A percentile compares a stretch with the other conserved stretches of the same genome.
These are phyloP conservation scores for Jatropha multifida DNA, from an alignment of 441 rosid species.

Conservation along the genomic window DNA sequence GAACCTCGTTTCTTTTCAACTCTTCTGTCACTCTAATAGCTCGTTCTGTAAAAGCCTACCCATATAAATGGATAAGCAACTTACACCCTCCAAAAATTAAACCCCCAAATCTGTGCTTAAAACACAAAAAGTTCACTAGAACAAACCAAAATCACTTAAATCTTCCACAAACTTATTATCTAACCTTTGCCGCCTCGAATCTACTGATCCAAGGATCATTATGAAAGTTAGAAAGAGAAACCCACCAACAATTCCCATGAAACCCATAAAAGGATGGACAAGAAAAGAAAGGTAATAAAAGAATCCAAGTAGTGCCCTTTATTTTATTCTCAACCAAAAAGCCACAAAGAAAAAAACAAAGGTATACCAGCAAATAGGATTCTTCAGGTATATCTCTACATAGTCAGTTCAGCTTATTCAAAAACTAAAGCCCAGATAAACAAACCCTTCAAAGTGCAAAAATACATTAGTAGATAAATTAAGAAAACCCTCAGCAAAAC, in stretches of 20 bases:
- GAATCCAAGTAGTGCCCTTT: slow-evolving; percentile 18
- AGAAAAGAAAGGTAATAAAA: slow-evolving; percentile 12
- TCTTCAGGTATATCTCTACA: background rate
- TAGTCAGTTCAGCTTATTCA: background rate
- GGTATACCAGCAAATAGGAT: slow-evolving; percentile 29
- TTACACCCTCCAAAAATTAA: slow-evolving; percentile 20
- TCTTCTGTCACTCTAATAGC: slow-evolving; percentile 20
- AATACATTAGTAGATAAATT: background rate
- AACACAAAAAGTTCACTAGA: background rate
- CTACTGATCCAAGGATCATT: slow-evolving; percentile 39
- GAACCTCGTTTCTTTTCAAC: slow-evolving; percentile 18
- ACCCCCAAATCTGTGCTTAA: slow-evolving; percentile 15
- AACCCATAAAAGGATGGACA: background rate
- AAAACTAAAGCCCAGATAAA: background rate
- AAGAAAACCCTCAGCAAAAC: background rate
- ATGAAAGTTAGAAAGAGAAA: slow-evolving; percentile 24
- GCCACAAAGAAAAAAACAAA: slow-evolving; percentile 26
- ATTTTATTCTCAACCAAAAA: slow-evolving; percentile 35
- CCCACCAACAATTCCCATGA: slow-evolving; percentile 17
- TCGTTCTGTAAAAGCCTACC: slow-evolving; percentile 21
- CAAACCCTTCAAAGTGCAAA: background rate
- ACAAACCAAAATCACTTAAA: slow-evolving; percentile 17
- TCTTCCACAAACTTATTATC: slow-evolving; percentile 15
- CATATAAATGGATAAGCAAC: slow-evolving; percentile 16
- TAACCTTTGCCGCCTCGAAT: slow-evolving; percentile 20